Conservation (phyloP, 768 basidiomycete genomes). For the Suillus bovinus region DNA sequence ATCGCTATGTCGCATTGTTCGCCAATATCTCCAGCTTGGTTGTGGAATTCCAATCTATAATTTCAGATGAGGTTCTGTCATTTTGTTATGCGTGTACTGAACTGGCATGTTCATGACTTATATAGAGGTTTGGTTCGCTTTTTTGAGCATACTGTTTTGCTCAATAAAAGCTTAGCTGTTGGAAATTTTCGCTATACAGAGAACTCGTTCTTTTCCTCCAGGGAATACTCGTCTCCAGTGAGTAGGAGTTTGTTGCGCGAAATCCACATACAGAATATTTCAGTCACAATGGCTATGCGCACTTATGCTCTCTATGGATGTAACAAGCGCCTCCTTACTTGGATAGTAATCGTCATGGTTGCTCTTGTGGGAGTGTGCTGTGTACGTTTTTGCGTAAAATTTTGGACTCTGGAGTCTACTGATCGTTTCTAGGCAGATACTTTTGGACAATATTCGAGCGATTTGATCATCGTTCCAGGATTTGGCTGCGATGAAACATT, state of each 20-base stretch:
- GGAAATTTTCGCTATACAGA: neutral
- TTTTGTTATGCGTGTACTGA: neutral
- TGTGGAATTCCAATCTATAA: conserved; percentile 28
- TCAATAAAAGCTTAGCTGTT: neutral
- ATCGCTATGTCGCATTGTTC: conserved; percentile 49
- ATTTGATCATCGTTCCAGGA: neutral
- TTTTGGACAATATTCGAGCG: neutral
- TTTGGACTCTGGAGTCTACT: neutral
- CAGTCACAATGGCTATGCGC: neutral
- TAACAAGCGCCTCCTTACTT: neutral
- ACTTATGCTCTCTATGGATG: neutral
- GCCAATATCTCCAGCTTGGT: conserved; percentile 36
- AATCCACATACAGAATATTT: neutral
- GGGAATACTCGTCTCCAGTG: neutral
- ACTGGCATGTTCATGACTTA: neutral
- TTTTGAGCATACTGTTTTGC: neutral
- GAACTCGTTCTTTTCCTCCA: neutral
- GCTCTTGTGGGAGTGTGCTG: neutral
- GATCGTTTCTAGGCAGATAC: neutral
- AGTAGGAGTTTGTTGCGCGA: neutral
- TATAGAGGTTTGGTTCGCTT: neutral
- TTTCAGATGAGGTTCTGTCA: conserved; percentile 8
- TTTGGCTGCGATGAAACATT: neutral
- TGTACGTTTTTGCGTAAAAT: neutral
- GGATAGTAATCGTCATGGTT: neutral